These are phyloP conservation scores for Corymbia citriodora DNA, from an alignment of 441 rosid species.

Conservation along the genomic window DNA sequence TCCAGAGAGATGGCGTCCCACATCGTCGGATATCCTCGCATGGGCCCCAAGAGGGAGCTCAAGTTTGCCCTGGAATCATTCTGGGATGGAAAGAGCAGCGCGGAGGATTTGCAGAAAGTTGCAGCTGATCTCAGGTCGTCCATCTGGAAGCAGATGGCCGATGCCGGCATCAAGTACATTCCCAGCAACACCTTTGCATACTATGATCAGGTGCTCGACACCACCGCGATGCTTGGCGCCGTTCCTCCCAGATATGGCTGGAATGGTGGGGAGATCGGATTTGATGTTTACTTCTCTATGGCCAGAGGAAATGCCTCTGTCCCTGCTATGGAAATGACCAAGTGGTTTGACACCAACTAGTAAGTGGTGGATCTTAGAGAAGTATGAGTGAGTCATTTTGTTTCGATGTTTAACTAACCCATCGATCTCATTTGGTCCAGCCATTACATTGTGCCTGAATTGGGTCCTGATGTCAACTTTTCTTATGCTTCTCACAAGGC, in stretches of 20 bases:
- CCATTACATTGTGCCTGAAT: slow-evolving; percentile 94
- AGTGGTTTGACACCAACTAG: slow-evolving; percentile 99
- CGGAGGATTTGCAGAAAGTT: slow-evolving; percentile 81
- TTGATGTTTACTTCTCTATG: slow-evolving; percentile 85
- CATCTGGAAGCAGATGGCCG: slow-evolving; percentile 93
- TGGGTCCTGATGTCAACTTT: slow-evolving; percentile 88
- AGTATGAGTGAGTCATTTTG: neutral
- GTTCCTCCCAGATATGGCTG: slow-evolving; percentile 91
- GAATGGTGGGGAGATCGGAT: slow-evolving; percentile 80
- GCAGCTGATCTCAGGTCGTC: slow-evolving; percentile 76
- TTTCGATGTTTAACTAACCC: neutral
- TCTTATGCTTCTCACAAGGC: slow-evolving; percentile 98
- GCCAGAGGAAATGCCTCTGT: slow-evolving; percentile 95
- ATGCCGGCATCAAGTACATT: slow-evolving; percentile 79
- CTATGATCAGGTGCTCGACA: slow-evolving; percentile 89
- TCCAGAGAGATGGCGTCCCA: slow-evolving; percentile 85
- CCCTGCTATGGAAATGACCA: slow-evolving; percentile 99
- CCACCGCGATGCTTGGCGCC: slow-evolving; percentile 92
- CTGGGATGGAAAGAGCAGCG: slow-evolving; percentile 96
- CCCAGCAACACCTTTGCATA: slow-evolving; percentile 96
- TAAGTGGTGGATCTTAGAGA: slow-evolving; percentile 32
- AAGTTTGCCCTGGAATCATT: slow-evolving; percentile 97
- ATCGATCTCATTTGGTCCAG: slow-evolving; percentile 21
- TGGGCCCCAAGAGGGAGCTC: slow-evolving; percentile 99
- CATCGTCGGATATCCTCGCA: slow-evolving; percentile 97